These are phyloP conservation scores for Tolypocladium paradoxum DNA, from an alignment of 2,329 filamentous ascomycete genomes.

Conservation along the genomic window DNA sequence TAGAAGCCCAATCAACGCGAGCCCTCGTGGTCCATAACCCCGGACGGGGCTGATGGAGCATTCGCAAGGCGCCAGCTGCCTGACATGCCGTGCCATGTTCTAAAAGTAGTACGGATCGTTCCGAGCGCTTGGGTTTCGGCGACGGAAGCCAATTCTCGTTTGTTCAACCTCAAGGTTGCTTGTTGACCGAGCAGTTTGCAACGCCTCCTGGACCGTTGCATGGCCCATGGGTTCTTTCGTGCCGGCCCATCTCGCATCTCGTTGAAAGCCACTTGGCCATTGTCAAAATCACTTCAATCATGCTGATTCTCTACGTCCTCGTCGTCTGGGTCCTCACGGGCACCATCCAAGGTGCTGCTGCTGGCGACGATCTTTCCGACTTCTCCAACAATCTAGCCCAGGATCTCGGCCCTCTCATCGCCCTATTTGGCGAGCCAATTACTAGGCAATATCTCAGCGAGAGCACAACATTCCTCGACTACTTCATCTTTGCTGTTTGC, in stretches of 20 bases:
- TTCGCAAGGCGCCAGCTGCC: not conserved
- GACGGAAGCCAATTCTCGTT: too few relatives aligned
- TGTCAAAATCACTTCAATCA: not conserved
- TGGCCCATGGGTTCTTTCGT: not conserved
- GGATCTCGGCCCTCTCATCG: slow-evolving; percentile 21
- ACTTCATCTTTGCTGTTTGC: slow-evolving; percentile 22
- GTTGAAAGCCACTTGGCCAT: too few relatives aligned
- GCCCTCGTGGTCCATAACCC: not conserved
- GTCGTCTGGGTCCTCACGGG: not conserved
- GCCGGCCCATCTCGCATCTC: too few relatives aligned
- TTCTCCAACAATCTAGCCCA: slow-evolving; percentile 24
- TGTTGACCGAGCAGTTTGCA: not conserved
- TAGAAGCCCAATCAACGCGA: not conserved
- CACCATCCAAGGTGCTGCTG: not conserved
- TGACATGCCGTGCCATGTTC: not conserved
- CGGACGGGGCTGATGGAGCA: not conserved
- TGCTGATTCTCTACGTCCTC: not conserved
- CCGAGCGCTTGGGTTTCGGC: too few relatives aligned
- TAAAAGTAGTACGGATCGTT: not conserved
- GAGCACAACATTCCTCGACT: slow-evolving; percentile 15
- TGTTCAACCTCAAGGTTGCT: not conserved
- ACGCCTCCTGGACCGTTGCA: not conserved
- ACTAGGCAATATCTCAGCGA: slow-evolving; percentile 28
- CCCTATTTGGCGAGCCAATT: slow-evolving; percentile 24
- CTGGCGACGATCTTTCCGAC: slow-evolving; percentile 7